Evolutionary conservation across 2,329 filamentous ascomycete genomes (phyloP).

Genomic region (Hymenoscyphus fraxineus): DNA sequence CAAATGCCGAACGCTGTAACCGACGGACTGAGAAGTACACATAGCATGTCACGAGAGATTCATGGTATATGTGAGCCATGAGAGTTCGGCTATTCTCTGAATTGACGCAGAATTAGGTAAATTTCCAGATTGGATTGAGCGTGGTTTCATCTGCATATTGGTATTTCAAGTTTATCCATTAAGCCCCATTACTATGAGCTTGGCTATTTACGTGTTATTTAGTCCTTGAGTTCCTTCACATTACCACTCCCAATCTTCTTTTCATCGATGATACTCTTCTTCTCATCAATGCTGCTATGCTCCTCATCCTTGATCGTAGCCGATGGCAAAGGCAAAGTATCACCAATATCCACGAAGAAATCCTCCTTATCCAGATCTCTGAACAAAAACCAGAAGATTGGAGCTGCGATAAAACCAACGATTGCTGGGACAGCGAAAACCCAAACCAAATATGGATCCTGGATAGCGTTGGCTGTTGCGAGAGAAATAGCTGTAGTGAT

Average conservation of each 20-base stretch:
- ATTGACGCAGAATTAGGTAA: too few relatives aligned
- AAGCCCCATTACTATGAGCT: too few relatives aligned
- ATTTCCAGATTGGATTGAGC: too few relatives aligned
- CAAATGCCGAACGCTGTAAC: too few relatives aligned
- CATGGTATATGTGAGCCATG: too few relatives aligned
- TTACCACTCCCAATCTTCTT: neutral
- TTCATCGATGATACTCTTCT: neutral
- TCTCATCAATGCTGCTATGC: constrained; percentile 2
- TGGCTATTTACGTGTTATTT: neutral
- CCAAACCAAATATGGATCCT: constrained; percentile 63
- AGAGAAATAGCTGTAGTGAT: constrained; percentile 65
- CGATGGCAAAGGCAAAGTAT: neutral
- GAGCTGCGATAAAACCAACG: constrained; percentile 41
- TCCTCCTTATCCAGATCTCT: constrained; percentile 10
- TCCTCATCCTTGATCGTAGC: constrained; percentile 3
- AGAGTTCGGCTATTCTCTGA: too few relatives aligned
- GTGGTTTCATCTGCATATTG: too few relatives aligned
- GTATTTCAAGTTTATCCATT: too few relatives aligned
- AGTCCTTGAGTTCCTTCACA: neutral
- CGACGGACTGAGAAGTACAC: too few relatives aligned
- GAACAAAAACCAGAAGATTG: constrained; percentile 14
- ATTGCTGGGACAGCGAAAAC: constrained; percentile 63
- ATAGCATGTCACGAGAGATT: too few relatives aligned
- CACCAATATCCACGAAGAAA: constrained; percentile 7
- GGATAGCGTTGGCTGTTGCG: constrained; percentile 57